These are phyloP conservation scores for Dactylellina leptospora DNA, from an alignment of 2,329 filamentous ascomycete species.

Conservation along the genomic window DNA sequence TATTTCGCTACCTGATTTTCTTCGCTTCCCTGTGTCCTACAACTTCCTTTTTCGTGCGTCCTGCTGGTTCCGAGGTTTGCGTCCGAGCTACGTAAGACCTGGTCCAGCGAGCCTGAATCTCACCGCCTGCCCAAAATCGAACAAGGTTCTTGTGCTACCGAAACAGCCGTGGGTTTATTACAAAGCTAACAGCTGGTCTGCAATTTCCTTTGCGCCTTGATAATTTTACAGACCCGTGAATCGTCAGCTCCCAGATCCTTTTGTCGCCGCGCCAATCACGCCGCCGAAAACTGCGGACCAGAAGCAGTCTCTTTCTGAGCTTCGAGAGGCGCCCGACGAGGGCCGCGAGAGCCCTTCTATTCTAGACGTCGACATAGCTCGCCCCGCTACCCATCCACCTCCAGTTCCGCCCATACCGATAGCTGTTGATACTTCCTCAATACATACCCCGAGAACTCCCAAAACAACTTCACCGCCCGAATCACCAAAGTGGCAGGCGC, in stretches of 20 bases:
- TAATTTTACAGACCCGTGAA: constrained; percentile 43
- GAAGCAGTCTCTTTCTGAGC: constrained; percentile 48
- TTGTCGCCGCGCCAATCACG: constrained; percentile 44
- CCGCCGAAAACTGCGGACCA: constrained; percentile 52
- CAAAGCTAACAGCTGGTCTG: constrained; percentile 44
- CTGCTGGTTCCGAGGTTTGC: constrained; percentile 12
- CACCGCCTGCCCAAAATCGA: constrained; percentile 41
- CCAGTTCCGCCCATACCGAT: constrained; percentile 41
- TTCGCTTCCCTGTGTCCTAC: constrained; percentile 1
- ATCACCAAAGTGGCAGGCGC: constrained; percentile 49
- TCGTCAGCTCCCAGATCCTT: constrained; percentile 50
- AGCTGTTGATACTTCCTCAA: constrained; percentile 31
- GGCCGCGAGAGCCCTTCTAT: constrained; percentile 23
- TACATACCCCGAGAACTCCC: constrained; percentile 46
- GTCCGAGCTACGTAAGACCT: constrained; percentile 26
- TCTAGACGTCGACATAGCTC: constrained; percentile 40
- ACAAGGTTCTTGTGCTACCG: constrained; percentile 52
- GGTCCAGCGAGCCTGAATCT: constrained; percentile 24
- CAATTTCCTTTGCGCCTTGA: constrained; percentile 37
- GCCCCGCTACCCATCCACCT: constrained; percentile 3
- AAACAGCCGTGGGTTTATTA: constrained; percentile 28
- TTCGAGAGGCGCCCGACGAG: constrained; percentile 47
- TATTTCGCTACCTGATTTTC: constrained; percentile 10
- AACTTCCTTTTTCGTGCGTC: constrained; percentile 37
- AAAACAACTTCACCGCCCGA: constrained; percentile 46